Percentiles rank a stretch among this genome's conserved stretches.
Evolutionary conservation across 768 basidiomycete species (phyloP).

Genomic region (Leccinum subtestaceum): DNA sequence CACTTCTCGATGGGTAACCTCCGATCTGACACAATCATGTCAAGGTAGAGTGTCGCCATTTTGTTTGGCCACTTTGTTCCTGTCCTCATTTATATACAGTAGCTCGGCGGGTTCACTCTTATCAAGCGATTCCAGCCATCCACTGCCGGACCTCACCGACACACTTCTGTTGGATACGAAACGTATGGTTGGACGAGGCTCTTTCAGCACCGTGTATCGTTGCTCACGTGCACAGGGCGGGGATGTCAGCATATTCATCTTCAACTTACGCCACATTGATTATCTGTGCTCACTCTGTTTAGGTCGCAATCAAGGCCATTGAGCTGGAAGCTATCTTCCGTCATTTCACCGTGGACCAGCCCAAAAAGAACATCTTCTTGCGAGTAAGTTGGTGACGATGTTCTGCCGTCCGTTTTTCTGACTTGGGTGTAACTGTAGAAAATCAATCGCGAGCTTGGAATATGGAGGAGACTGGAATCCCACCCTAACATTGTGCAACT

Average conservation of each 20-base stretch:
- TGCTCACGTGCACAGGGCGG: not conserved
- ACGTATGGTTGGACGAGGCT: not conserved
- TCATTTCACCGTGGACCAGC: too few species aligned
- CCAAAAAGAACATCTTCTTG: not conserved
- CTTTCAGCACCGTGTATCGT: not conserved
- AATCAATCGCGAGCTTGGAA: too few species aligned
- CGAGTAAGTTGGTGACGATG: not conserved
- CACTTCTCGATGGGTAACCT: not conserved
- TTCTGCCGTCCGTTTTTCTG: not conserved
- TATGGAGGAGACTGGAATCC: too few species aligned
- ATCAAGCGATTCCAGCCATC: not conserved
- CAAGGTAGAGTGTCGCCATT: not conserved
- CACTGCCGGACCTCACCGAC: constrained; percentile 2
- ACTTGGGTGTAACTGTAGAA: not conserved
- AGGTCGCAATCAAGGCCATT: constrained; percentile 11
- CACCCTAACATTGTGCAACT: too few species aligned
- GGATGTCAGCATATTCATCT: not conserved
- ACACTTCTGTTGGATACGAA: not conserved
- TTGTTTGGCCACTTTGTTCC: not conserved
- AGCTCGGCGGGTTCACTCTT: not conserved
- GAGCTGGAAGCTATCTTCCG: not conserved
- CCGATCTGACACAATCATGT: not conserved
- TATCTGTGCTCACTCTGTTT: not conserved
- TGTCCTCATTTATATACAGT: not conserved
- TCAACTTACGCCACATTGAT: too few species aligned